Evolutionary conservation across 2,329 filamentous ascomycete species (phyloP).

Genomic region (Rutstroemia sp.): DNA sequence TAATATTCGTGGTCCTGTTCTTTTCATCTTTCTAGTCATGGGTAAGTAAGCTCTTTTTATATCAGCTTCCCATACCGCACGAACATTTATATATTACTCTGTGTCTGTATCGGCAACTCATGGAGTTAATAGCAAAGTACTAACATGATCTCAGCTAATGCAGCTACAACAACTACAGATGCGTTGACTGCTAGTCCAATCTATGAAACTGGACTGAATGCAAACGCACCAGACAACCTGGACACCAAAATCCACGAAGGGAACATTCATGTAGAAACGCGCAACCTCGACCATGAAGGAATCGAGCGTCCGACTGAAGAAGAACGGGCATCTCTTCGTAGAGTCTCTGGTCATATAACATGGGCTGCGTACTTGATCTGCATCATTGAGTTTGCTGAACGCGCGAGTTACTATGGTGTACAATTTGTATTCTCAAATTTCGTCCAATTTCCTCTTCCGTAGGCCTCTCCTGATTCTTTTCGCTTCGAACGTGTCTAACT

Average conservation of each 20-base stretch:
- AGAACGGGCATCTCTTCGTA: slow-evolving; percentile 51
- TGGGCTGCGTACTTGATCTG: slow-evolving; percentile 63
- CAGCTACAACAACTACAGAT: not conserved
- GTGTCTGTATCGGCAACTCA: no score
- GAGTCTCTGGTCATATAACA: slow-evolving; percentile 57
- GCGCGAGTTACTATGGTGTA: slow-evolving; percentile 71
- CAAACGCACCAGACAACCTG: slow-evolving; percentile 1
- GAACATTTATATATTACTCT: no score
- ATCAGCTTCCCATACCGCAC: no score
- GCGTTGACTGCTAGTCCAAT: slow-evolving; percentile 1
- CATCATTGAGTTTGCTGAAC: slow-evolving; percentile 67
- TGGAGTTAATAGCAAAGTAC: no score
- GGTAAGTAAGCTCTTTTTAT: no score
- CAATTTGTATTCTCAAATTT: slow-evolving; percentile 53
- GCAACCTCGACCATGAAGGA: slow-evolving; percentile 5
- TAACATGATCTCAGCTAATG: not conserved
- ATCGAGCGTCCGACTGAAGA: slow-evolving; percentile 41
- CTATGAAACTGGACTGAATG: not conserved
- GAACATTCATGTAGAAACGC: not conserved
- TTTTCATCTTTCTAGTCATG: no score
- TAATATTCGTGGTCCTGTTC: no score
- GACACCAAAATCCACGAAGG: slow-evolving; percentile 5
- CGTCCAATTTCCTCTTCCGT: slow-evolving; percentile 51
- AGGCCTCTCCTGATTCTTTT: not conserved
- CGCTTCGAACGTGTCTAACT: not conserved